phyloP scores from a whole-genome alignment of 257 asterid species.

The Avicennia marina region DNA sequence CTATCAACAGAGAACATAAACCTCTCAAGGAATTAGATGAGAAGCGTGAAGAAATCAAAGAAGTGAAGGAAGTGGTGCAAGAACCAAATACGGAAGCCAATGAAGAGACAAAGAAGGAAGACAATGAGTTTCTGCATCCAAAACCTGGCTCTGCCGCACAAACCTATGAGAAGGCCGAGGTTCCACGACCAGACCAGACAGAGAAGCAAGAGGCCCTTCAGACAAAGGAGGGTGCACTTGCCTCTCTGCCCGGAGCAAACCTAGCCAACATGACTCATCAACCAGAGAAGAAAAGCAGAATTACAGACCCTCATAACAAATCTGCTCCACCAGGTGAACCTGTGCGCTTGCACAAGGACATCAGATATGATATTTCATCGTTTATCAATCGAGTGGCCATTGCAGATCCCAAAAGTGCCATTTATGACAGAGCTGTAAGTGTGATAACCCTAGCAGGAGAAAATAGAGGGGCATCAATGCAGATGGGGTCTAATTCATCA shows the following conservation, averaged over 20 bases:
- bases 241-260: constrained; percentile 23
- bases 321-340: constrained; percentile 30
- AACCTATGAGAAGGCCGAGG: constrained; percentile 18
- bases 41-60: constrained; percentile 35
- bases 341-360: constrained; percentile 31
- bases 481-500: constrained; percentile 50
- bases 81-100: constrained; percentile 18
- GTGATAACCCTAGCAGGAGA: constrained; percentile 91
- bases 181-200: constrained; percentile 21
- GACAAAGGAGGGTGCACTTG: constrained; percentile 19
- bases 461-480: constrained; percentile 86
- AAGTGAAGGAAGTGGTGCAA: constrained; percentile 45
- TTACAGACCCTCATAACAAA: constrained; percentile 13
- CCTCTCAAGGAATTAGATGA: constrained; percentile 14
- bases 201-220: constrained; percentile 18
- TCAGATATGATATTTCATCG: constrained; percentile 36
- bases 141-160: constrained; percentile 14
- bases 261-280: constrained; percentile 25
- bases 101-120: constrained; percentile 27
- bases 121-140: constrained; percentile 12
- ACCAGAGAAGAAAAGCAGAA: constrained; percentile 18
- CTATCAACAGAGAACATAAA: constrained; percentile 12
- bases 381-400: constrained; percentile 28
- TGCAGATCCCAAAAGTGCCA: constrained; percentile 27
- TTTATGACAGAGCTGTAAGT: constrained; percentile 36